Base-by-base conservation (phyloP, 2,329 filamentous ascomycete species). In the Paecilomyces niveus region DNA sequence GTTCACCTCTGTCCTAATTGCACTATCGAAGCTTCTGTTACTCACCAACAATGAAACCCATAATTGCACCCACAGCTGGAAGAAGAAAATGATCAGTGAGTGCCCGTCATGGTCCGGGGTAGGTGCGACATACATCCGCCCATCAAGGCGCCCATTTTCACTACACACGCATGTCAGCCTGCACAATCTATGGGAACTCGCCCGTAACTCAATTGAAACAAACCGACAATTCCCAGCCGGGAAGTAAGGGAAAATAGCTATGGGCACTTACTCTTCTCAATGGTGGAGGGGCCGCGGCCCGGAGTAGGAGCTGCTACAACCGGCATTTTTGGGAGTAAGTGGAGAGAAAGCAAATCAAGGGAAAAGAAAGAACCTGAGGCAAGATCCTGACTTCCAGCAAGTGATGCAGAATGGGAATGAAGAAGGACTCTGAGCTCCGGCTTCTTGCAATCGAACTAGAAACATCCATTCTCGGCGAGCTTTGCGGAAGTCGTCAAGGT, bases 131-230 rank as follows among this genome's bases (percentile, higher is more conserved):
- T 89, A 97, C 93, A 95, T 74, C 92, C 90, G 67, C 94, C 94
- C 92, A 97, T 97, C 88, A 99, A 88, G 63, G 89, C 92, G 68
- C 94, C 94, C 92, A 97, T 97, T 82, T 96, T 97, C 76, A 92
- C 92, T 96, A 73, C 67, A 63, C n/a, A 54, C 58, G 49, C 39
- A 61, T 29, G 74, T 79, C 70, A 72, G 68, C 54, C 59, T 57
- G 60, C 56, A 33, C 39, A 50, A 6, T 45, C 39, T 2, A 18
- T 18, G 1, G 5, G 2, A 45, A 8, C 8, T 3, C 13, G n/a
- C 18, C 3, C 1, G 8, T 18, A 18, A 45, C 5, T 45, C n/a
- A 45, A 45, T 45, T 45, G 39, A 9, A 45, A 45, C n/a, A 7
- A 45, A 18, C 6, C n/a, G 18, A 9, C 15, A 13, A n/a, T 21